Base-by-base conservation (phyloP, 2,329 filamentous ascomycete genomes). In the Teratosphaeriaceae sp. region DNA sequence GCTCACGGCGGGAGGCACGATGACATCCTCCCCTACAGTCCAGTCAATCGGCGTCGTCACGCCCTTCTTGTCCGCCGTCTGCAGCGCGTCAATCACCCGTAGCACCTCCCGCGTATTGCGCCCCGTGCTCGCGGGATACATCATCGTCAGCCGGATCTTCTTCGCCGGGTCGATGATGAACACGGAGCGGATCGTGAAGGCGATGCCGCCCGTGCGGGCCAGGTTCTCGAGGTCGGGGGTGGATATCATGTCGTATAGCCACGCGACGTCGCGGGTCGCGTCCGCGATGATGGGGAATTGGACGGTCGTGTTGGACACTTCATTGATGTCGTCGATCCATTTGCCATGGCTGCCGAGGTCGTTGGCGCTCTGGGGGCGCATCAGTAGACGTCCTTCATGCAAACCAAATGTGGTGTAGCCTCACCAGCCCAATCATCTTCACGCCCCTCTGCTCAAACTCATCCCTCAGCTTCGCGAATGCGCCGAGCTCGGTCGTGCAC, bases 121-220 rank as follows among this genome's bases (percentile, higher is more conserved):
- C 26, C 89, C 89, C 35, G 88, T 94, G 46, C 84, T 89, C 48
- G 89, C 88, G 33, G 89, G 89, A 75, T 95, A 96, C 63, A 85
- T 82, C 73, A 95, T 84, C 65, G 88, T 94, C 64, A 89, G 80
- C 58, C 89, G 84, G 70, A 95, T 92, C 67, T 84, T 90, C 82
- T 94, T 95, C 68, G 79, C 80, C 52, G 88, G 88, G 73, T 95
- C 88, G 66, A 95, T 92, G 71, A 95, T 76, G 76, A 94, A 95
- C 63, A 95, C 89, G 57, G 85, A 88, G 60, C 89, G 87, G 71
- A 96, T 94, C 57, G 89, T 95, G 71, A 94, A 90, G 44, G 88
- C 88, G 57, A 90, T 85, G 56, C 65, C 65, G 46, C 60, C 60
- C 38, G 58, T 46, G 38, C 57, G 57, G 11, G 22, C 38, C 18